Conservation (phyloP, 345 rosid genomes). For the Stellera chamaejasme region DNA sequence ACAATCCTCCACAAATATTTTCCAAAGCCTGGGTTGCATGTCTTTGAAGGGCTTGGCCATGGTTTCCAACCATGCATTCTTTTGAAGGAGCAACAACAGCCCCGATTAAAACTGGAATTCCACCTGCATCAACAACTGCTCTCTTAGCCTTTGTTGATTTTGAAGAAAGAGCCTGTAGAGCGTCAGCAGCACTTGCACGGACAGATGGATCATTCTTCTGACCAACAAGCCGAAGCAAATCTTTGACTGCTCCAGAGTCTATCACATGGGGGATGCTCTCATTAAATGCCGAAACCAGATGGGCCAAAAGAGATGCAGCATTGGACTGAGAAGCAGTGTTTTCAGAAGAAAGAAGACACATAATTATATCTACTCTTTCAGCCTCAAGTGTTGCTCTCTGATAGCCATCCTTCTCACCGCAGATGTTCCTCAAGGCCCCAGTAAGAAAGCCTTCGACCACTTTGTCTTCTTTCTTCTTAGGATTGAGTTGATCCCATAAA, state of each 20-base stretch:
- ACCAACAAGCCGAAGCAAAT: conserved; percentile 53
- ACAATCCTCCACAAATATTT: conserved; percentile 72
- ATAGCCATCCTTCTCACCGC: conserved; percentile 60
- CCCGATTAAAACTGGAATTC: conserved; percentile 55
- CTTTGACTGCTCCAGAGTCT: conserved; percentile 67
- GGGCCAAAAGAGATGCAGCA: conserved; percentile 87
- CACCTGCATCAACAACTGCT: conserved; percentile 52
- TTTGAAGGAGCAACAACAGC: conserved; percentile 83
- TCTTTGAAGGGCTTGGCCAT: conserved; percentile 43
- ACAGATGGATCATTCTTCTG: conserved; percentile 45
- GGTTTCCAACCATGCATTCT: conserved; percentile 65
- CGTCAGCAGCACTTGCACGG: conserved; percentile 75
- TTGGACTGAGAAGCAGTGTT: conserved; percentile 67
- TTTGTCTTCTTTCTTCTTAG: conserved; percentile 49
- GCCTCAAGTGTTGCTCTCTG: conserved; percentile 69
- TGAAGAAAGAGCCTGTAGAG: conserved; percentile 69
- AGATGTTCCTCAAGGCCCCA: conserved; percentile 89
- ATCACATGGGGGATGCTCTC: conserved; percentile 56
- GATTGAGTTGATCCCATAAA: conserved; percentile 73
- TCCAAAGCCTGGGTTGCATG: conserved; percentile 74
- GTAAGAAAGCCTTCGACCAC: conserved; percentile 74
- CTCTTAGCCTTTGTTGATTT: conserved; percentile 57
- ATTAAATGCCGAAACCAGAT: conserved; percentile 54
- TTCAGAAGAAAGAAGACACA: conserved; percentile 70
- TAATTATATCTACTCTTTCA: conserved; percentile 64